A percentile compares a stretch with the other conserved stretches of the same genome.
These are phyloP conservation scores for Excoecaria cochinchinensis DNA, from an alignment of 345 rosid genomes.

Conservation along the genomic window DNA sequence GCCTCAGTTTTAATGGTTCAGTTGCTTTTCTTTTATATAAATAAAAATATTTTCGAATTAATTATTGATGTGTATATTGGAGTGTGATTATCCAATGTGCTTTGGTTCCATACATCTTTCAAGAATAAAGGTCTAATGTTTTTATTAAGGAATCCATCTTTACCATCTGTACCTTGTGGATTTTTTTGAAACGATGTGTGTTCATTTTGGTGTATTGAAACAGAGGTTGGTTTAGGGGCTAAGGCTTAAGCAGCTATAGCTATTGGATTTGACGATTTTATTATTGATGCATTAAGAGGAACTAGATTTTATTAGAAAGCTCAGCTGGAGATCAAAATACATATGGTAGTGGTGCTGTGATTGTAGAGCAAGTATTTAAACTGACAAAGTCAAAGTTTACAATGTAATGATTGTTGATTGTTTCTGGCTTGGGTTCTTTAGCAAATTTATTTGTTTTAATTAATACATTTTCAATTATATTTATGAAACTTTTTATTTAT, in stretches of 20 bases:
- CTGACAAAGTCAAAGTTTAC: constrained; percentile 75
- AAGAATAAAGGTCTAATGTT: constrained; percentile 68
- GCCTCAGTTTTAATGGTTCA: not conserved
- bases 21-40: not conserved
- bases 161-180: too few species aligned
- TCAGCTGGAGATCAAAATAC: constrained; percentile 66
- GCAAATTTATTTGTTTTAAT: too few species aligned
- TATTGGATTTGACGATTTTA: constrained; percentile 85
- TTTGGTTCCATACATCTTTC: constrained; percentile 82
- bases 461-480: too few species aligned
- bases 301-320: constrained; percentile 67
- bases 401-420: constrained; percentile 48
- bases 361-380: constrained; percentile 90
- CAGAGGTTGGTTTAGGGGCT: constrained; percentile 85
- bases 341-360: constrained; percentile 63
- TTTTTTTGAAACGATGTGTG: not conserved
- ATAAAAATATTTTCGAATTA: too few species aligned
- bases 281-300: constrained; percentile 70
- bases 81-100: constrained; percentile 75
- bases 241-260: constrained; percentile 86
- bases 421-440: too few species aligned
- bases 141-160: too few species aligned
- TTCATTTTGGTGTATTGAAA: not conserved
- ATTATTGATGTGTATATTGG: not conserved
- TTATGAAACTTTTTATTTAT: too few species aligned